Conservation (phyloP, 1,284 basidiomycete genomes). For the Tausonia pullulans region DNA sequence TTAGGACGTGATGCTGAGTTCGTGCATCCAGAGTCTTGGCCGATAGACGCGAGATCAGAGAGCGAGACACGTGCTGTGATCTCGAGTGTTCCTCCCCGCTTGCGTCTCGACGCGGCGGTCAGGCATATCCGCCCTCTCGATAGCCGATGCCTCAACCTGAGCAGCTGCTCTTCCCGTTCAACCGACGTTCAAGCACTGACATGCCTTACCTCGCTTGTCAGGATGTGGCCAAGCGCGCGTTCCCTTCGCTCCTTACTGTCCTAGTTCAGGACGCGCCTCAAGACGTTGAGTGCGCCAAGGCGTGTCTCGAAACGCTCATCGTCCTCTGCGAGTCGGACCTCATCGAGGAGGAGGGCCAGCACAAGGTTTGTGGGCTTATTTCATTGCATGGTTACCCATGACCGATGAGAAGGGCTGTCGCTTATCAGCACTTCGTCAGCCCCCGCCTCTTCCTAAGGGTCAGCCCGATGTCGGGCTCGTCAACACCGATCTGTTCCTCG, state of each 20-base stretch:
- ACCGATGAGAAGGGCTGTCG: neutral
- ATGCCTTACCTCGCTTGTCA: constrained; percentile 13
- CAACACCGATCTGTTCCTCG: constrained; percentile 59
- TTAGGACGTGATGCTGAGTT: no score
- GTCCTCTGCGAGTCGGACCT: constrained; percentile 53
- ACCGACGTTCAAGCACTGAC: no score
- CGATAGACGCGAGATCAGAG: no score
- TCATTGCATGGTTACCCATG: neutral
- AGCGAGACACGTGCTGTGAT: no score
- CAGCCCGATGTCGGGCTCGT: constrained; percentile 50
- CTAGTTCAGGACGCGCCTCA: constrained; percentile 74
- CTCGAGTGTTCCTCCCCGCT: no score
- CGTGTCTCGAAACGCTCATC: constrained; percentile 73
- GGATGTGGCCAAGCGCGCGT: constrained; percentile 66
- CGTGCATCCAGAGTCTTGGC: no score
- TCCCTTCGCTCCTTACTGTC: constrained; percentile 65
- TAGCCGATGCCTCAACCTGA: constrained; percentile 6
- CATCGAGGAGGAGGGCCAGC: constrained; percentile 17
- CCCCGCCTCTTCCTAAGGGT: neutral
- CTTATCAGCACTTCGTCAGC: neutral
- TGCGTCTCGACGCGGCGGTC: no score
- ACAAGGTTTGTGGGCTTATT: neutral
- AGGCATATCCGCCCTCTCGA: constrained; percentile 22
- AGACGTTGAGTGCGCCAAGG: constrained; percentile 81
- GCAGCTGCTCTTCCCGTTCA: constrained; percentile 16